phyloP scores from a whole-genome alignment of 306 rosid genomes.

The Inga oerstediana region DNA sequence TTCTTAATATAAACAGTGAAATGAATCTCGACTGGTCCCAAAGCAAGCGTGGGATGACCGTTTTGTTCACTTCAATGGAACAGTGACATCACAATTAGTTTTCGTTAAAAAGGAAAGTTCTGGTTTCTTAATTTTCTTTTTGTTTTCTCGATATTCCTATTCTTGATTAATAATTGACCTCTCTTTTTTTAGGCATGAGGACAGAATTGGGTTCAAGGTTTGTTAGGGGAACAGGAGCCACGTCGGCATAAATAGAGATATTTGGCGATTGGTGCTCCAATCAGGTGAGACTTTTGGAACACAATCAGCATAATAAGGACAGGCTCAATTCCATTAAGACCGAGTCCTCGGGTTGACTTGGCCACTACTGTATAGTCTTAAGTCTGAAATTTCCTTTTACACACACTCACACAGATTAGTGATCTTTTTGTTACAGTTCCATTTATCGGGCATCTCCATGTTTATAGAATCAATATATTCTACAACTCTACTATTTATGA shows the following conservation, averaged over 20 bases:
- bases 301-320: not conserved
- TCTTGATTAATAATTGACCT: not conserved
- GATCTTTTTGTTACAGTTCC: not conserved
- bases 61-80: not conserved
- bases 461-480: not conserved
- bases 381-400: not conserved
- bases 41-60: conserved; percentile 15
- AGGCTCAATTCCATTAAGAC: not conserved
- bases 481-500: not conserved
- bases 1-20: no score
- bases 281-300: not conserved
- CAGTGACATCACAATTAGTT: not conserved
- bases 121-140: not conserved
- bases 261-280: not conserved
- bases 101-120: not conserved
- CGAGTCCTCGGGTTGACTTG: not conserved
- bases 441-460: not conserved
- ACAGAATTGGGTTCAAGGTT: not conserved
- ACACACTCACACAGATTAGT: not conserved
- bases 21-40: not conserved
- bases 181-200: not conserved
- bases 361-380: not conserved
- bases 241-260: not conserved
- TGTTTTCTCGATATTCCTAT: not conserved
- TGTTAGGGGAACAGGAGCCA: not conserved